Conservation (phyloP, 2,329 filamentous ascomycete species). For the Aureobasidium namibiae region DNA sequence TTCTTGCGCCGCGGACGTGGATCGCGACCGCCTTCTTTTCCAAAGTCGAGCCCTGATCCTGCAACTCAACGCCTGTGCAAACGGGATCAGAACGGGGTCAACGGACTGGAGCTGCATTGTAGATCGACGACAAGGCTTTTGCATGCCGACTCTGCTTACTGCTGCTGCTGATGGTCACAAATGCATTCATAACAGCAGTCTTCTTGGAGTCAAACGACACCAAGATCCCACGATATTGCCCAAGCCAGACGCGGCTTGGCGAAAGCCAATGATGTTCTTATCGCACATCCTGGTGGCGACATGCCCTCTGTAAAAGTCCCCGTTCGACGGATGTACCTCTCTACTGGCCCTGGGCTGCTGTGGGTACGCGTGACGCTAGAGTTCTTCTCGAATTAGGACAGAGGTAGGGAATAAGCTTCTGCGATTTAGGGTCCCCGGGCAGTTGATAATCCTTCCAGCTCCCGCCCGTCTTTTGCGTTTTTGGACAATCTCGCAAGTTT, state of each 20-base stretch:
- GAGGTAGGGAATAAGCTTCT: constrained; percentile 2
- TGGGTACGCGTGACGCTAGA: constrained; percentile 10
- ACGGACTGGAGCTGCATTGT: background rate
- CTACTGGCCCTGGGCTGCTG: background rate
- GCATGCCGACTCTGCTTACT: background rate
- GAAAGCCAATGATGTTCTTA: background rate
- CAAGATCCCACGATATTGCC: no score
- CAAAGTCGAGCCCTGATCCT: background rate
- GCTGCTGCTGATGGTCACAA: background rate
- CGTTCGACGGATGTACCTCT: background rate
- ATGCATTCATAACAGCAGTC: no score
- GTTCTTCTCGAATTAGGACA: constrained; percentile 9
- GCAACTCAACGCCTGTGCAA: background rate
- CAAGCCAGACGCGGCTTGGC: background rate
- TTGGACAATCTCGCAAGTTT: background rate
- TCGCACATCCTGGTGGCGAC: background rate
- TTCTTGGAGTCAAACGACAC: background rate
- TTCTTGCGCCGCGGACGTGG: background rate
- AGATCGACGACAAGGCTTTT: background rate
- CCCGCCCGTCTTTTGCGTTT: background rate
- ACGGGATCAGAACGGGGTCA: background rate
- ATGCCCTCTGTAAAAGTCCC: background rate
- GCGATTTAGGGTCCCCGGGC: background rate
- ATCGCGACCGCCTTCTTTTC: background rate
- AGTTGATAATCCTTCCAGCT: constrained; percentile 4